These are phyloP conservation scores for Calocera viscosa DNA, from an alignment of 768 basidiomycete genomes.

Conservation along the genomic window DNA sequence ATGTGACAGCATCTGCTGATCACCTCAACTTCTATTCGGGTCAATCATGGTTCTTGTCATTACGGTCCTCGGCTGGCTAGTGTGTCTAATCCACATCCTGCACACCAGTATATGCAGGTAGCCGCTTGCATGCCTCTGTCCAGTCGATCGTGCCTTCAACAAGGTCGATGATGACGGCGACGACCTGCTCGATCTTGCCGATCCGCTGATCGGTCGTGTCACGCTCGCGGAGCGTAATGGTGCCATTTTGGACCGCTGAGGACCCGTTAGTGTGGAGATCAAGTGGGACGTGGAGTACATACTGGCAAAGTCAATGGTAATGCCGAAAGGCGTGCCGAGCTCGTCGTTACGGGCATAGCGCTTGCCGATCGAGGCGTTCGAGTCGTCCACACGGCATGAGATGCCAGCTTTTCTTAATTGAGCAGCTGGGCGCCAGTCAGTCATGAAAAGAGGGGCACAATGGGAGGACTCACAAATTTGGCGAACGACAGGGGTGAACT, in stretches of 20 bases:
- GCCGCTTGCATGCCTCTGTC: constrained; percentile 54
- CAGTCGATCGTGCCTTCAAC: constrained; percentile 65
- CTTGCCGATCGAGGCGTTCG: constrained; percentile 86
- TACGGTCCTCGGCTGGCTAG: not conserved
- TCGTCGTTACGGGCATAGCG: constrained; percentile 98
- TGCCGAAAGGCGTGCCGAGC: constrained; percentile 91
- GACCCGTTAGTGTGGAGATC: not conserved
- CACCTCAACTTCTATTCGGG: too few species aligned
- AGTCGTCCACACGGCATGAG: constrained; percentile 90
- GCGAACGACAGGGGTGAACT: constrained; percentile 68
- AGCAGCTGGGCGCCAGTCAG: constrained; percentile 41
- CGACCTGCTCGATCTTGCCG: constrained; percentile 79
- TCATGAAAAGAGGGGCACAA: not conserved
- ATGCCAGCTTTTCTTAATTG: constrained; percentile 82
- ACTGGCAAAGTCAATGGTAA: constrained; percentile 94
- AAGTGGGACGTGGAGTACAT: constrained; percentile 24
- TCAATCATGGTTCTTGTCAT: too few species aligned
- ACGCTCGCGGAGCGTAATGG: constrained; percentile 89
- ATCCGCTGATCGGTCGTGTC: constrained; percentile 91
- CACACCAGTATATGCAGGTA: constrained; percentile 76
- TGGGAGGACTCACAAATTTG: constrained; percentile 68
- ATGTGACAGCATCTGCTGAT: too few species aligned
- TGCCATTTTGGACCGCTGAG: constrained; percentile 76
- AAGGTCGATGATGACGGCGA: constrained; percentile 64
- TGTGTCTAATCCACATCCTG: constrained; percentile 47